phyloP scores from a whole-genome alignment of 2,329 filamentous ascomycete species.

The Venturia carpophila region DNA sequence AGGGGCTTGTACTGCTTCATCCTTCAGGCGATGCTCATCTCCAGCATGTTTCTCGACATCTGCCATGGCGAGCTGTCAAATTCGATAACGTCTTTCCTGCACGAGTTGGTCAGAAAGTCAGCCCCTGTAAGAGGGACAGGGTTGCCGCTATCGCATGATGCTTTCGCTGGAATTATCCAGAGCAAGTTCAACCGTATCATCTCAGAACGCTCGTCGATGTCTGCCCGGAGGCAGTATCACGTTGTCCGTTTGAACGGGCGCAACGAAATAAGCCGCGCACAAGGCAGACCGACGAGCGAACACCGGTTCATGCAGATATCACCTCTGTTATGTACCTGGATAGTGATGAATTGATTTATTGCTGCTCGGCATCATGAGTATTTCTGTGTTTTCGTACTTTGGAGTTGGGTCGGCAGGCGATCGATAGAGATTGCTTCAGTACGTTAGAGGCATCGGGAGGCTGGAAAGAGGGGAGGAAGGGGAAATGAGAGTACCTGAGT shows the following conservation, averaged over 20 bases:
- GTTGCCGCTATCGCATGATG: slow-evolving; percentile 9
- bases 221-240: neutral
- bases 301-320: slow-evolving; percentile 11
- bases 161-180: slow-evolving; percentile 20
- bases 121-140: neutral
- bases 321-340: slow-evolving; percentile 13
- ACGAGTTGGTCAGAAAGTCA: neutral
- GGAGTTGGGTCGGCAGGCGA: neutral
- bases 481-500: neutral
- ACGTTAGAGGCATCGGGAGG: neutral
- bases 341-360: slow-evolving; percentile 4
- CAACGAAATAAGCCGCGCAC: neutral
- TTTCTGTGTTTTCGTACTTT: slow-evolving; percentile 2
- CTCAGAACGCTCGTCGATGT: slow-evolving; percentile 14
- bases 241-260: neutral
- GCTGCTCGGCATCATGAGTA: neutral
- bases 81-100: neutral
- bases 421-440: neutral
- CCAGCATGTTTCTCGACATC: slow-evolving; percentile 14
- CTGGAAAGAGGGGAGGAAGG: neutral
- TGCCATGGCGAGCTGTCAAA: neutral
- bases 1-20: neutral
- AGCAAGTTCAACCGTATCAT: slow-evolving; percentile 20
- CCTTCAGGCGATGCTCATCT: neutral
- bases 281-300: neutral